Evolutionary conservation across 1,284 basidiomycete genomes (phyloP), one percentile per base, ranked within the genome.

Genomic region (Acaromyces ingoldii): DNA sequence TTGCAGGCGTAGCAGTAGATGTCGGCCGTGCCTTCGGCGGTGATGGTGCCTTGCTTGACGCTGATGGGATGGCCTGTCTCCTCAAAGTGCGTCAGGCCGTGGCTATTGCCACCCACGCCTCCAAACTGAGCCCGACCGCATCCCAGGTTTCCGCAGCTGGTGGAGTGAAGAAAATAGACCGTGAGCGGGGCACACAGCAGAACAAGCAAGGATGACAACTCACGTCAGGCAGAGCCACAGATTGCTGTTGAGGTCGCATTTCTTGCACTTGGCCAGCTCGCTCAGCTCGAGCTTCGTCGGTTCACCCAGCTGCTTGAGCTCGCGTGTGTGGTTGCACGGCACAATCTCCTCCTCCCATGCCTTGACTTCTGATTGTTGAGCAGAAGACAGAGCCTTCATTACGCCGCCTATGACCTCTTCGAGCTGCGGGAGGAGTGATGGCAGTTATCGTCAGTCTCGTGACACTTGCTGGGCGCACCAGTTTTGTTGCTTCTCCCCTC

Each of bases 41-140:
- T 95, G 67, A 99, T 96, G 0, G 93, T 98, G 1, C 93, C 93
- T 2, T 97, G 81, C 75, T 98, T 98, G 44, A 97, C 92, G 51
- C 87, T 88, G 22, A 93, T 82, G 0, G 85, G 82, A 73, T 98
- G 93, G 0, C 81, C 81, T 0, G 86, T 86, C 52, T 83, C 80
- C 49, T 88, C 76, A 58, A 82, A 96, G 72, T 99, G 95, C 15
- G 81, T 72, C 28, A 98, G 77, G 0, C 88, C 93, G 72, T 98
- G 93, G 0, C 91, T 85, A 68, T 97, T 92, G 1, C 93, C 95
- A 1, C 85, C 86, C 0, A 84, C 59, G 0, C 90, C 91, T 6
- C 91, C 92, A 61, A 82, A 91, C 66, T 93, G 91, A 55, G 86
- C 77, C 30, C 93, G 81, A 1, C 95, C 93, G 62, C 93, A 98